phyloP scores from a whole-genome alignment of 1,284 basidiomycete species.

The Peniophora sp. region DNA sequence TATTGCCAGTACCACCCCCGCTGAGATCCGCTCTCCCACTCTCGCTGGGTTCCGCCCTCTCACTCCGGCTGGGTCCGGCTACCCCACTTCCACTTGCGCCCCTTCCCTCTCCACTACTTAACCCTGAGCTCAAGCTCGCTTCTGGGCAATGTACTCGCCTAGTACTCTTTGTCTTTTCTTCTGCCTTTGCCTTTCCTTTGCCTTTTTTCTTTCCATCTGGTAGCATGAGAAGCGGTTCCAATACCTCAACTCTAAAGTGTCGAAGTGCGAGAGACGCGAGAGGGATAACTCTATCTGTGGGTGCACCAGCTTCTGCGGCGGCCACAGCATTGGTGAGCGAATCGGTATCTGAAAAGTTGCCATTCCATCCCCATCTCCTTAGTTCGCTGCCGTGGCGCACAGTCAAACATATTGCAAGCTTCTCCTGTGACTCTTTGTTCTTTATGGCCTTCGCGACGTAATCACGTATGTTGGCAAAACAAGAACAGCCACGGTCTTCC shows the following conservation, averaged over 20 bases:
- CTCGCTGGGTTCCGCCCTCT: no score
- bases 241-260: constrained; percentile 60
- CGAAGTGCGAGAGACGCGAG: constrained; percentile 56
- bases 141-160: constrained; percentile 18
- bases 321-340: constrained; percentile 49
- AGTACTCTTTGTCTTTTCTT: no score
- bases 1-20: no score
- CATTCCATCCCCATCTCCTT: constrained; percentile 62
- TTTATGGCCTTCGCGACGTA: constrained; percentile 48
- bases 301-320: constrained; percentile 64
- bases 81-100: constrained; percentile 1
- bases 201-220: constrained; percentile 49
- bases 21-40: no score
- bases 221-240: constrained; percentile 59
- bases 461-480: constrained; percentile 55
- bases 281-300: constrained; percentile 55
- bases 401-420: constrained; percentile 45
- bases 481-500: constrained; percentile 70
- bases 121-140: no score
- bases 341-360: constrained; percentile 31
- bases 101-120: no score
- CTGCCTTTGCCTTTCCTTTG: constrained; percentile 32
- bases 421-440: constrained; percentile 47
- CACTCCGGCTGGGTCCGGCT: no score
- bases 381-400: constrained; percentile 55